Evolutionary conservation across 768 basidiomycete genomes (phyloP).

Genomic region (Leccinellum rugosiceps): DNA sequence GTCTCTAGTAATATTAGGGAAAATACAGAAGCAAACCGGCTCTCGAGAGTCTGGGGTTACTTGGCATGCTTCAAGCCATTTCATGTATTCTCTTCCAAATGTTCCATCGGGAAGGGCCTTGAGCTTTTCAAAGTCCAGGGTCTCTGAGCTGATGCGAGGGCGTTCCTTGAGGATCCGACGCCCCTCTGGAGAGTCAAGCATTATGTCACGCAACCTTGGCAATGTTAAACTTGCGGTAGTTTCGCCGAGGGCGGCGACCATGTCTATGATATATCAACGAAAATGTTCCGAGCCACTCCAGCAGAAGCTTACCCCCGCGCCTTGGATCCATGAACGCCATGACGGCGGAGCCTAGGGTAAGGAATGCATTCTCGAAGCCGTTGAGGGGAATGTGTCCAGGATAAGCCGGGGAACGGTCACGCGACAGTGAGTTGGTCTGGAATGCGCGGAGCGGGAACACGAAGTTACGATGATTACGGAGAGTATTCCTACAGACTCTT

Average conservation of each 20-base stretch:
- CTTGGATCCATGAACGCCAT: conserved; percentile 79
- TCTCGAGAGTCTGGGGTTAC: conserved; percentile 94
- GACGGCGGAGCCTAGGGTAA: conserved; percentile 82
- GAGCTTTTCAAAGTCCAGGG: conserved; percentile 69
- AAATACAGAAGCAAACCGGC: conserved; percentile 52
- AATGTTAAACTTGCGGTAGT: conserved; percentile 83
- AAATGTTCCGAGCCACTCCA: neutral
- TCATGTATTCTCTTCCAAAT: conserved; percentile 81
- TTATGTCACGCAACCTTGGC: conserved; percentile 67
- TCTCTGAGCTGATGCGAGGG: conserved; percentile 75
- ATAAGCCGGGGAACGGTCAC: conserved; percentile 50
- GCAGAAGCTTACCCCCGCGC: conserved; percentile 65
- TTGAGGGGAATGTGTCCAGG: conserved; percentile 80
- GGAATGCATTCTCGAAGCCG: conserved; percentile 77
- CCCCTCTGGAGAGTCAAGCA: conserved; percentile 81
- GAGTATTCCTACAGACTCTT: neutral
- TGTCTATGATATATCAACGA: conserved; percentile 52
- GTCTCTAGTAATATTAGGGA: neutral
- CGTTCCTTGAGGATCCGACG: conserved; percentile 78
- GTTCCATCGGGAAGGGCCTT: conserved; percentile 71
- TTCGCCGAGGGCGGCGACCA: conserved; percentile 93
- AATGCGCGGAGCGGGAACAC: conserved; percentile 6
- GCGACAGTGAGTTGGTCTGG: conserved; percentile 7
- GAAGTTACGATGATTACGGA: neutral
- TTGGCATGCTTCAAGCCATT: conserved; percentile 85